Evolutionary conservation across 1,139 yeast species (phyloP).

Genomic region (Geotrichum siamense): DNA sequence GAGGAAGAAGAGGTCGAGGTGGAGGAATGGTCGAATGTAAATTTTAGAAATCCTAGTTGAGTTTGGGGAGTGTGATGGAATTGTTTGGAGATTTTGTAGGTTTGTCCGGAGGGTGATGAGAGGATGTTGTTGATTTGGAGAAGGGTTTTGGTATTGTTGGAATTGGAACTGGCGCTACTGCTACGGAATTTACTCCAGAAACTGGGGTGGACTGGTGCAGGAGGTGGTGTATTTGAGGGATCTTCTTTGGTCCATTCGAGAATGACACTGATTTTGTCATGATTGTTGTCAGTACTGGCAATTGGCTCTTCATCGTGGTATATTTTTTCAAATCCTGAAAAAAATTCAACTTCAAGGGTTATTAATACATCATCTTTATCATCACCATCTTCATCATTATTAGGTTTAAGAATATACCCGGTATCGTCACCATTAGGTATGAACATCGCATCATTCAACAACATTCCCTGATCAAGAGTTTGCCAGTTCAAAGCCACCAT

Average conservation of each 20-base stretch:
- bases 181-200: conserved; percentile 1
- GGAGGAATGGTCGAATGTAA: not conserved
- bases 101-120: not conserved
- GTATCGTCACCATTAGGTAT: conserved; percentile 42
- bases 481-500: conserved; percentile 99
- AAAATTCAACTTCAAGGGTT: conserved; percentile 2
- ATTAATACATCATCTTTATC: not conserved
- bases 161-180: no score
- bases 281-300: not conserved
- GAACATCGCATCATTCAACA: conserved; percentile 80
- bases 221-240: not conserved
- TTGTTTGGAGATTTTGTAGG: not conserved
- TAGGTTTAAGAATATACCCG: conserved; percentile 79
- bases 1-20: no score
- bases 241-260: not conserved
- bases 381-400: conserved; percentile 5
- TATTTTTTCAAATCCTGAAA: not conserved
- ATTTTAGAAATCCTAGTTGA: not conserved
- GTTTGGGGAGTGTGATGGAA: not conserved
- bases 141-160: not conserved
- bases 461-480: conserved; percentile 68
- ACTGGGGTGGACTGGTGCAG: not conserved
- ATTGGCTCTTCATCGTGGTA: not conserved
- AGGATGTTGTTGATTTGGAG: not conserved
- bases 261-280: not conserved